phyloP scores from a whole-genome alignment of 768 basidiomycete genomes.

The Cubamyces lactineus region DNA sequence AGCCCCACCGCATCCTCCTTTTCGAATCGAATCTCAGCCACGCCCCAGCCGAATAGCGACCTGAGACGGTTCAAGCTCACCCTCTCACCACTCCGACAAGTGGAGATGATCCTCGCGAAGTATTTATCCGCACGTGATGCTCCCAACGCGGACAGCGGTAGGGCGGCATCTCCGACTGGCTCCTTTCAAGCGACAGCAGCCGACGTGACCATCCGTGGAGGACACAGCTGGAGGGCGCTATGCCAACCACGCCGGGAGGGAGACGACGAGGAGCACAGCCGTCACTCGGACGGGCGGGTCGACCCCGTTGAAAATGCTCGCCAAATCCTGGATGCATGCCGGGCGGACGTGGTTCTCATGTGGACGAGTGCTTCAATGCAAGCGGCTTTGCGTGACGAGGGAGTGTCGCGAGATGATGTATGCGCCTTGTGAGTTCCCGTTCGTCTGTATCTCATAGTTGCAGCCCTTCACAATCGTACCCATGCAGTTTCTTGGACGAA shows the following conservation, averaged over 20 bases:
- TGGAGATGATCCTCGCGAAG: slow-evolving; percentile 53
- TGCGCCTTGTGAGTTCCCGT: slow-evolving; percentile 58
- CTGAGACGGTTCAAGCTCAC: slow-evolving; percentile 51
- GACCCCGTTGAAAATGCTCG: slow-evolving; percentile 47
- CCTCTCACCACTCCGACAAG: slow-evolving; percentile 56
- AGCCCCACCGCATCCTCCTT: slow-evolving; percentile 9
- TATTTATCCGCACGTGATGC: slow-evolving; percentile 42
- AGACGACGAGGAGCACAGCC: slow-evolving; percentile 24
- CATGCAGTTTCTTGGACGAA: slow-evolving; percentile 59
- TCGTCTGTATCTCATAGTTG: background rate
- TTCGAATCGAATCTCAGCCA: slow-evolving; percentile 17
- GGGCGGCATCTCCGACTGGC: slow-evolving; percentile 32
- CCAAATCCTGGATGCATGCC: slow-evolving; percentile 55
- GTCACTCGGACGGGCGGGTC: slow-evolving; percentile 3
- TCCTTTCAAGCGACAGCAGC: slow-evolving; percentile 52
- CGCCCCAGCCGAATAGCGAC: slow-evolving; percentile 30
- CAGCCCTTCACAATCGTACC: background rate
- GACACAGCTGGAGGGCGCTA: slow-evolving; percentile 52
- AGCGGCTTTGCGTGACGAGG: slow-evolving; percentile 43
- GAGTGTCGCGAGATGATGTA: slow-evolving; percentile 56
- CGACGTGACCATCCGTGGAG: slow-evolving; percentile 53
- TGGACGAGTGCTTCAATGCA: slow-evolving; percentile 56
- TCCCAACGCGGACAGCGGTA: slow-evolving; percentile 19
- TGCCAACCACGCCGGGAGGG: slow-evolving; percentile 28
- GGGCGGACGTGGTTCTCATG: slow-evolving; percentile 54